Base-by-base conservation (phyloP, 352 stramenopile species). In the Pythium phragmiticola region DNA sequence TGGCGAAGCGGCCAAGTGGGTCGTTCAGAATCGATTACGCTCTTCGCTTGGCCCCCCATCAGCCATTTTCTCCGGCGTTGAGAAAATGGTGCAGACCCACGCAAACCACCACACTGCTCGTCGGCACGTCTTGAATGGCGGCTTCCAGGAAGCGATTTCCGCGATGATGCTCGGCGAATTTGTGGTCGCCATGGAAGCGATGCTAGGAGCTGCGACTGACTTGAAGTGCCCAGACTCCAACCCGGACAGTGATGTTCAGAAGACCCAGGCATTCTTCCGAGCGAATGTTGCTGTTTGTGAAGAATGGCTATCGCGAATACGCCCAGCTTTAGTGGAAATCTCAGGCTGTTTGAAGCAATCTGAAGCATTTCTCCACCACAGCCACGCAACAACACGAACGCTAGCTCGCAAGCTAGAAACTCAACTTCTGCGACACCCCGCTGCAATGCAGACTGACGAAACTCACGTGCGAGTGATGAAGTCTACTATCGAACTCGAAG, bases 61-160 rank as follows among this genome's bases (percentile, higher is more conserved):
- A 41, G 78, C 90, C 57, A 91, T 73, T 23, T 94, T 95, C 75
- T 77, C 79, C 7, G 78, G 75, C 11, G 77, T 95, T n/a, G 85
- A 95, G 60, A 74, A 68, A 12, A 65, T 94, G 36, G 60, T 93
- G 30, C 70, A 83, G 28, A 41, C 28, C 4, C 68, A 72, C 26
- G 41, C 50, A 2, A 53, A 41, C 50, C 74, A 37, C 73, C 80
- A 64, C 34, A 46, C 9, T 5, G 51, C 36, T 28, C n/a, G n/a
- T 26, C n/a, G 36, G 14, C 33, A 34, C 39, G 19, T 36, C 7
- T 13, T 36, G 30, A 16, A 16, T 37, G 19, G 11, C n/a, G 36
- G 23, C 6, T 37, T 16, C n/a, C 57, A 50, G 16, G 48, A 43
- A 23, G 7, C 47, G 2, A 50, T 65, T 19, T 69, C 62, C 2